Evolutionary conservation across 768 basidiomycete genomes (phyloP), one percentile per base, ranked within the genome.

Genomic region (Lactarius indigo): DNA sequence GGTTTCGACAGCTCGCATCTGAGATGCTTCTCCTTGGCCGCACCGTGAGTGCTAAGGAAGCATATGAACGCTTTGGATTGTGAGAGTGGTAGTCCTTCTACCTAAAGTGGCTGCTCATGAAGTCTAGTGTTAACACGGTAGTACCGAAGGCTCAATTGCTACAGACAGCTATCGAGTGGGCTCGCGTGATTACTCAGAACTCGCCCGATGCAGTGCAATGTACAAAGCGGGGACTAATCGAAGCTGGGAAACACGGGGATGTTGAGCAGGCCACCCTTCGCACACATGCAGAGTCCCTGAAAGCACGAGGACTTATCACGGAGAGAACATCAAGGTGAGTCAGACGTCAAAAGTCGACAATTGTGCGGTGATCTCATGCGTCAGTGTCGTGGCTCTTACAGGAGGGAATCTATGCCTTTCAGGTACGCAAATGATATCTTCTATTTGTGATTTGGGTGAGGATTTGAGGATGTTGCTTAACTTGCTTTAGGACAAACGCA

Each of bases 191-290:
- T 68, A 76, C 76, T 18, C 72, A 73, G 28, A 90, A 90, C 71
- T 92, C 90, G 1, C 93, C 92, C 0, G 93, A 94, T 74, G 81
- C 92, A 0, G 87, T 94, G 1, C 88, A 90, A 70, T 81, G 84
- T 56, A 89, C 91, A 3, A 95, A 94, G 74, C 79, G 81, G n/a
- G 89, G 82, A 1, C 77, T 95, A 10, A 61, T 90, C 18, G 74
- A 89, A 3, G 78, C 75, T 9, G 73, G 83, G 1, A 83, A 87
- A 67, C 77, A 80, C 50, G 79, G 80, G n/a, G 81, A 81, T 47
- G 76, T 85, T 52, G 81, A 85, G 28, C 81, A 85, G 17, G 79
- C 84, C 0, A 79, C 87, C 4, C 56, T 76, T 76, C 9, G 77
- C 77, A 0, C 85, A 86, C 61, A 73, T 79, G 9, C 74, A 79